Evolutionary conservation across 202 grass and related monocot genomes (phyloP), one percentile per base, ranked within the genome.

Genomic region (Schoenoplectus tabernaemontani): DNA sequence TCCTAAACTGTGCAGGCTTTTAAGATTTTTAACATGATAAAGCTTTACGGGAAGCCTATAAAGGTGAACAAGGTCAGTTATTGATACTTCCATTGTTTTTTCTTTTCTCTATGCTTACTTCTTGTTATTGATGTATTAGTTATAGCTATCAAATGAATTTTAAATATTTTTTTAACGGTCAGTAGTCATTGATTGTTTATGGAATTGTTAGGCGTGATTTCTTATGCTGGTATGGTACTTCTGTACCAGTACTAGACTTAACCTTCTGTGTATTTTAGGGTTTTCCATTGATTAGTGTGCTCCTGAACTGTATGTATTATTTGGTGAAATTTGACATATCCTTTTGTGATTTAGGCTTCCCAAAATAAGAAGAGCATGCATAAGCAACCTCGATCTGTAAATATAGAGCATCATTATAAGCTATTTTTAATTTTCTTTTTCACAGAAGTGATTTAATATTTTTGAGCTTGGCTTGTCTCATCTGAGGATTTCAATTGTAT

Each of bases 11-110:
- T 81, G 39, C 70, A 93, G 96, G 90, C 96, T 76, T 96, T 99
- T 83, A 99, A 99, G 64, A 96, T 96, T 85, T 89, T 99, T 83
- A 99, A 99, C 85, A 99, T 99, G 96, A 94, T 99, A 64, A 99
- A 99, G 80, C 88, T 99, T 32, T 99, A 99, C 23, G 96, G 96
- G 76, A 99, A 99, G 37, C 96, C 96, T 69, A 93, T 99, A 86
- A 90, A 92, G 75, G 96, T 99, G 65, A 99, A 99, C 70, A 99
- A 99, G 90, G 96, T 95, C 32, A 78, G 23, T 59, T 51, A 28
- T 24, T 75, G 19, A 47, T 67, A 59, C 7, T 82, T 19, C 48
- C 22, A n/a, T n/a, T n/a, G n/a, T n/a, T n/a, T 58, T 32, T n/a
- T 20, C 28, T 78, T 78, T 39, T 61, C 30, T 26, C 9, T 70